Evolutionary conservation across 1,284 basidiomycete genomes (phyloP), one percentile per base, ranked within the genome.

Genomic region (Austroboletus niveus): DNA sequence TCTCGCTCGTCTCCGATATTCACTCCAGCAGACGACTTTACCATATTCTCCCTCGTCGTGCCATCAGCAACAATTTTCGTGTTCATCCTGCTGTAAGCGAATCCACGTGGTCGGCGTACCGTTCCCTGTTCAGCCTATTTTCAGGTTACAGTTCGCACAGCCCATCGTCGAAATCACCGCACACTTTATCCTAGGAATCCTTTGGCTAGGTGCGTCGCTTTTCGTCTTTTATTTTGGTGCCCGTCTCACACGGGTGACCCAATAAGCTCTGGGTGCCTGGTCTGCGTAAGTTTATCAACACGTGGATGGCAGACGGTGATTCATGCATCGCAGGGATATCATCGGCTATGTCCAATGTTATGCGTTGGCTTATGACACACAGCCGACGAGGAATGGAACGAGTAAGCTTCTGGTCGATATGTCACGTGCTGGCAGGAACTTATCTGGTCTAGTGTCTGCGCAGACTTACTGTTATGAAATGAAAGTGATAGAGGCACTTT

Each of bases 401-500:
- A 80, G 85, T 87, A 60, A 62, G 81, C 24, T 36, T 41, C 22
- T 31, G 1, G 35, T 40, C 46, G 20, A 34, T 22, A 11, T 47
- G 10, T n/a, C 35, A 10, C 36, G 15, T 34, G 32, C 31, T 41
- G 14, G 39, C 20, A 45, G 34, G 45, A 24, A 42, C 49, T 57
- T 48, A 42, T 50, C 39, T 45, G 39, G 44, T 36, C 9, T 49
- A 91, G 88, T 82, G 54, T 78, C 77, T 46, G 69, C 70, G 3
- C 72, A 72, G 58, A 64, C 71, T 22, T 89, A 79, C 57, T 91
- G 88, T 65, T 85, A 87, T 65, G 79, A 89, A 62, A 87, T 89
- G 82, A 88, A 85, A 66, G 81, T 84, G 49, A 76, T 88, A 36
- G 79, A 89, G 59, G 87, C 85, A 1, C 82, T 90, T 65, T 89